These are phyloP conservation scores for Hypholoma fasciculare DNA, from an alignment of 768 basidiomycete species.

Conservation along the genomic window DNA sequence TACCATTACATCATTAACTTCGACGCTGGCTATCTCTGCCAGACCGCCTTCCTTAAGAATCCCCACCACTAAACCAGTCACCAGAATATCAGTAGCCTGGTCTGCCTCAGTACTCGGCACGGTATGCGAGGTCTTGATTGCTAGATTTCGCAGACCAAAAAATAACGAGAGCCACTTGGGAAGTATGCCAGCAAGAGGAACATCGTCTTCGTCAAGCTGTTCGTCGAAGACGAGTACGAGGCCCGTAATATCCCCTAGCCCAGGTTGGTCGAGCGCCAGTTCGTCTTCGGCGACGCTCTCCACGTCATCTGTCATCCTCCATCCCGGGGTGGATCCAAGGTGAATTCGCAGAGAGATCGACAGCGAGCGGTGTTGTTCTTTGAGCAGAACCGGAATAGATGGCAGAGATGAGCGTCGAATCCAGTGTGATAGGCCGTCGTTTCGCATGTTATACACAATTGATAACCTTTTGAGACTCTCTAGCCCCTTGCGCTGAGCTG, in stretches of 20 bases:
- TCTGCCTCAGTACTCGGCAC: background rate
- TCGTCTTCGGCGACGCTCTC: background rate
- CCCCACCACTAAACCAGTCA: background rate
- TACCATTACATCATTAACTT: conserved; percentile 16
- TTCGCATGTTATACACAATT: conserved; percentile 21
- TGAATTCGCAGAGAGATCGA: conserved; percentile 16
- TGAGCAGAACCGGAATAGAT: conserved; percentile 20
- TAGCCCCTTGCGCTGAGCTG: conserved; percentile 17
- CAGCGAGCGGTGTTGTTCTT: conserved; percentile 16
- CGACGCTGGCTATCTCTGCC: conserved; percentile 12
- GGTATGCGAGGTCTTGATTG: conserved; percentile 8
- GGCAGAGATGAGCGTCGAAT: conserved; percentile 8
- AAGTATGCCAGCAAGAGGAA: conserved; percentile 14
- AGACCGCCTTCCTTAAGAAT: conserved; percentile 5
- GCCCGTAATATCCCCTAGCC: conserved; percentile 13
- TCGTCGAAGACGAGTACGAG: conserved; percentile 17
- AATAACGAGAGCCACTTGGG: conserved; percentile 19
- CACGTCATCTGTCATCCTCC: conserved; percentile 21
- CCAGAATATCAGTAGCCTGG: background rate
- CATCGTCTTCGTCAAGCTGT: conserved; percentile 12
- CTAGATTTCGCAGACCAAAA: conserved; percentile 11
- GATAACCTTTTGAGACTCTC: conserved; percentile 15
- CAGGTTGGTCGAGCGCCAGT: background rate
- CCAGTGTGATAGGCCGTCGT: conserved; percentile 23
- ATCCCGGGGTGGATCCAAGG: conserved; percentile 20